phyloP scores from a whole-genome alignment of 116 monocot genomes.

The Papilionanthe hybrid region DNA sequence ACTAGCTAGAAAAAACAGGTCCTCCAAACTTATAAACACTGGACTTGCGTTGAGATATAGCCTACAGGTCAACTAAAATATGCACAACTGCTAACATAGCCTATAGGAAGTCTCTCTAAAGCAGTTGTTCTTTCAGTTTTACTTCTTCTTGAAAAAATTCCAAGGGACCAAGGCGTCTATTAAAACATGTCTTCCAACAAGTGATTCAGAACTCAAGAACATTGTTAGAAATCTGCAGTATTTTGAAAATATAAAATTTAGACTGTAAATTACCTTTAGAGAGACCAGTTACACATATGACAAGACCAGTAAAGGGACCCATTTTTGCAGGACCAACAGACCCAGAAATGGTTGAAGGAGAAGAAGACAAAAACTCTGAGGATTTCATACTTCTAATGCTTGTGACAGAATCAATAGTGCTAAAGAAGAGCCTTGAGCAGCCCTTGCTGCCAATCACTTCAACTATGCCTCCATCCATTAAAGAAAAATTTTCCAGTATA shows the following conservation, averaged over 20 bases:
- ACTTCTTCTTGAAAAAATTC: not conserved
- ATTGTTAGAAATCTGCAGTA: not conserved
- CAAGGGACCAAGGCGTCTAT: not conserved
- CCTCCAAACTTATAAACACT: not conserved
- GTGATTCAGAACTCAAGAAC: not conserved
- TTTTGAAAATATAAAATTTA: not conserved
- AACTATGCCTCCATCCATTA: slow-evolving; percentile 43
- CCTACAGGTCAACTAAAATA: not conserved
- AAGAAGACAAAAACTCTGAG: slow-evolving; percentile 25
- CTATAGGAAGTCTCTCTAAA: too few species aligned
- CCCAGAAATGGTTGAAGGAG: slow-evolving; percentile 28
- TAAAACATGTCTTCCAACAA: not conserved
- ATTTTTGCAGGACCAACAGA: not conserved
- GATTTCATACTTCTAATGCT: slow-evolving; percentile 23
- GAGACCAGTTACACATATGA: slow-evolving; percentile 94
- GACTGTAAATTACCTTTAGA: slow-evolving; percentile 69
- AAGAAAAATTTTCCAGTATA: slow-evolving; percentile 8
- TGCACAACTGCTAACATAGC: not conserved
- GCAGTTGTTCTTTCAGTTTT: too few species aligned
- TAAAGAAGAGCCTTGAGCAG: slow-evolving; percentile 66
- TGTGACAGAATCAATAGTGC: slow-evolving; percentile 10
- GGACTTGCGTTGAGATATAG: not conserved
- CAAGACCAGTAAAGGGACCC: slow-evolving; percentile 68
- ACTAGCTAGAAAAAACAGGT: not conserved
- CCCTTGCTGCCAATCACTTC: slow-evolving; percentile 70